A percentile compares a stretch with the other conserved stretches of the same genome.
Evolutionary conservation across 192 early-diverging fungal genomes (phyloP).

Genomic region (Coemansia asiatica): DNA sequence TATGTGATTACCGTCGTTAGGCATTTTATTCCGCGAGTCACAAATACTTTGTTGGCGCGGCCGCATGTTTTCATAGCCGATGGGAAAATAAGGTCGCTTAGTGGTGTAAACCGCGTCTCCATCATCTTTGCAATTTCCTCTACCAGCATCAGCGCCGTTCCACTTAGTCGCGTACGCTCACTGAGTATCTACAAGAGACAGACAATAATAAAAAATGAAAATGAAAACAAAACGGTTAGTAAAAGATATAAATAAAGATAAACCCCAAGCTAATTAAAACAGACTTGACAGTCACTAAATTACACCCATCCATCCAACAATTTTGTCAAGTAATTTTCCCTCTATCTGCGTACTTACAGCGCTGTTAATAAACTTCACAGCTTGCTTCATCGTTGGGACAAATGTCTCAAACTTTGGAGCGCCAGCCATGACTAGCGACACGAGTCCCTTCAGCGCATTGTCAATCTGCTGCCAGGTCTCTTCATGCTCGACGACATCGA

Average conservation of each 20-base stretch:
- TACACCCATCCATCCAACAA: no score
- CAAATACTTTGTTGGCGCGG: conserved; percentile 76
- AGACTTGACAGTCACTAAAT: no score
- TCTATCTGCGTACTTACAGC: conserved; percentile 49
- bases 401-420: conserved; percentile 50
- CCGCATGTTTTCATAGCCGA: conserved; percentile 64
- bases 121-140: conserved; percentile 64
- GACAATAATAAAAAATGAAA: background rate
- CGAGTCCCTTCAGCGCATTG: conserved; percentile 56
- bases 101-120: conserved; percentile 61
- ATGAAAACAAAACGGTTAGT: background rate
- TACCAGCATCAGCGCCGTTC: conserved; percentile 64
- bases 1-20: conserved; percentile 65
- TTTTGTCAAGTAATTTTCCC: background rate
- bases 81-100: conserved; percentile 64
- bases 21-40: conserved; percentile 61
- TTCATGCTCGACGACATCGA: conserved; percentile 61
- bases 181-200: conserved; percentile 58
- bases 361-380: conserved; percentile 49
- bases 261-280: no score
- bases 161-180: conserved; percentile 75
- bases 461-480: conserved; percentile 71
- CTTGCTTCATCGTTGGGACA: conserved; percentile 52
- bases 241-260: no score
- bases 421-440: conserved; percentile 45